These are phyloP conservation scores for Lasiodiplodia gonubiensis DNA, from an alignment of 2,329 filamentous ascomycete species.

Conservation along the genomic window DNA sequence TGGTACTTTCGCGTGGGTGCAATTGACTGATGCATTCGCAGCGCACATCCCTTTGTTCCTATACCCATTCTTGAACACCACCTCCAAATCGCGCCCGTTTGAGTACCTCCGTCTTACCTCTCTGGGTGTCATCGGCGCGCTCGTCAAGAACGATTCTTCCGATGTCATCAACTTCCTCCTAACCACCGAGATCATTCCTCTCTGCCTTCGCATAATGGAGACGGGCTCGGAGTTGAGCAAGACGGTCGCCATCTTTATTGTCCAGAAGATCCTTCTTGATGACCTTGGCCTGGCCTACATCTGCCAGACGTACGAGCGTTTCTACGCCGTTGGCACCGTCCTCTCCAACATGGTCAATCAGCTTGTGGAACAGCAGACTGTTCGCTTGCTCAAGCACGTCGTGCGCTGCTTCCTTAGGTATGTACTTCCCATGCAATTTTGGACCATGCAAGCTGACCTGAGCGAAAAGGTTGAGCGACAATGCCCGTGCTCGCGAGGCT, in stretches of 20 bases:
- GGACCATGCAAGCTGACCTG: not conserved
- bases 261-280: conserved; percentile 97
- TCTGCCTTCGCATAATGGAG: conserved; percentile 98
- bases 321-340: conserved; percentile 97
- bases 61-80: conserved; percentile 98
- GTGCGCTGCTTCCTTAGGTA: conserved; percentile 95
- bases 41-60: conserved; percentile 97
- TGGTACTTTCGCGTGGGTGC: conserved; percentile 15
- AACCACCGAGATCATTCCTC: conserved; percentile 96
- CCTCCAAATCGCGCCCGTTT: conserved; percentile 95
- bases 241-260: conserved; percentile 98
- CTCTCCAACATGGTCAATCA: conserved; percentile 99
- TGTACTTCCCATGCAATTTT: conserved; percentile 40
- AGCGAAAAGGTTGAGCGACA: conserved; percentile 79
- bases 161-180: conserved; percentile 99
- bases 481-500: conserved; percentile 92
- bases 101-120: conserved; percentile 97
- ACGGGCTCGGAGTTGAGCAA: conserved; percentile 98
- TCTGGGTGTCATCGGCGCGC: conserved; percentile 91
- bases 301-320: conserved; percentile 96
- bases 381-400: conserved; percentile 93
- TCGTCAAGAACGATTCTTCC: conserved; percentile 98
- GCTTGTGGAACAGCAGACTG: conserved; percentile 96
- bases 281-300: conserved; percentile 98
- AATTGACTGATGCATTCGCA: conserved; percentile 47